Conservation (phyloP, 345 rosid genomes). For the Arabidopsis thaliana region DNA sequence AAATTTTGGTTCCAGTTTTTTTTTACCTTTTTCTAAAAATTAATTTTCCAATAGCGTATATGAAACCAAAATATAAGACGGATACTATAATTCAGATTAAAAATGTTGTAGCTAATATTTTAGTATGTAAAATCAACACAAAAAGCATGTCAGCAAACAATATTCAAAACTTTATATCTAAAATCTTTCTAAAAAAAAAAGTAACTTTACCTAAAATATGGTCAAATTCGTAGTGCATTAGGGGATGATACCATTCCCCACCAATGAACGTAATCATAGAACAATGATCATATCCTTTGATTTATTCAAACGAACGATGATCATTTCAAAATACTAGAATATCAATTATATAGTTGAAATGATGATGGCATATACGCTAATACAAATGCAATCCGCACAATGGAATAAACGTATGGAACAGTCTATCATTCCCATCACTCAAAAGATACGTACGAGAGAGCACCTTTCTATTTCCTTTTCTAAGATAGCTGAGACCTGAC, state of each 20-base stretch:
- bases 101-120: no score
- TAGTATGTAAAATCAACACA: not conserved
- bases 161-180: not conserved
- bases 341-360: constrained; percentile 7
- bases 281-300: not conserved
- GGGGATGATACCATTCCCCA: constrained; percentile 24
- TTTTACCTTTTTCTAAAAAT: no score
- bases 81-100: no score
- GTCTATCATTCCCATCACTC: not conserved
- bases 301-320: no score
- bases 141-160: not conserved
- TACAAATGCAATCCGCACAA: constrained; percentile 1
- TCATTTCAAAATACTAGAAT: not conserved
- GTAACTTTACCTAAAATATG: not conserved
- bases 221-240: constrained; percentile 14
- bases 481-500: not conserved
- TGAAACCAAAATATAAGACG: no score
- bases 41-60: no score
- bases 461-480: not conserved
- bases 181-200: no score
- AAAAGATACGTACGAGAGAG: not conserved
- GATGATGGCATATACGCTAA: constrained; percentile 10
- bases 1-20: no score
- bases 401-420: constrained; percentile 9
- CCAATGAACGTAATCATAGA: constrained; percentile 24